Base-by-base conservation (phyloP, 352 stramenopile genomes). In the Pythium rishiriense region DNA sequence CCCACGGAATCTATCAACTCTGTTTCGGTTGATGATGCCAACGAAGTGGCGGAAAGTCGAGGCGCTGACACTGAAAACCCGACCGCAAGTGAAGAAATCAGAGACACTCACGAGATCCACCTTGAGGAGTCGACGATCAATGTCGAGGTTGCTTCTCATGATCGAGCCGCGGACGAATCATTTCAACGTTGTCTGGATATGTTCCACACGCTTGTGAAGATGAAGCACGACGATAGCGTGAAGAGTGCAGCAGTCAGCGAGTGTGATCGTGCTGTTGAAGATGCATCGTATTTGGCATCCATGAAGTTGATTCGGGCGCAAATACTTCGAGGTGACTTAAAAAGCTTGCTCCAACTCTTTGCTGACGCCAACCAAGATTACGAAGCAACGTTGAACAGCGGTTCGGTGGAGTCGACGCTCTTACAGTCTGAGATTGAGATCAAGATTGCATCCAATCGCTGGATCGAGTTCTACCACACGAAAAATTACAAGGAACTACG, bases 361-460 rank as follows among this genome's bases (percentile, higher is more conserved):
- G 1, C 72, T 11, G 48, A 57, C 15, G 82, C 82, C 1, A 71
- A 76, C 3, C 54, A 58, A 8, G 82, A 91, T 25, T 91, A 91
- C 39, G 62, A 76, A 9, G 10, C 19, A 3, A 47, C 54, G 42
- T 29, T 62, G 12, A 9, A 11, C n/a, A 39, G 28, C 29, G 25
- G 51, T 59, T 45, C 45, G 19, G 1, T 25, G 1, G 41, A 48
- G 22, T 61, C 9, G 11, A 19, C 64, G 49, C 58, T 46, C 55
- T 28, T 21, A 39, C 26, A 12, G 17, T 22, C 28, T 6, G 49
- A 62, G 10, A 48, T 91, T 9, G 51, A 79, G 28, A 31, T 76
- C 17, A 89, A 91, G 59, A 41, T 72, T 5, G 8, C 78, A 1
- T 62, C 71, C 2, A 91, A 89, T 58, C 71, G 56, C 31, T 91